phyloP scores from a whole-genome alignment of 805 yeast genomes.

The Nakazawaea anatomiae region DNA sequence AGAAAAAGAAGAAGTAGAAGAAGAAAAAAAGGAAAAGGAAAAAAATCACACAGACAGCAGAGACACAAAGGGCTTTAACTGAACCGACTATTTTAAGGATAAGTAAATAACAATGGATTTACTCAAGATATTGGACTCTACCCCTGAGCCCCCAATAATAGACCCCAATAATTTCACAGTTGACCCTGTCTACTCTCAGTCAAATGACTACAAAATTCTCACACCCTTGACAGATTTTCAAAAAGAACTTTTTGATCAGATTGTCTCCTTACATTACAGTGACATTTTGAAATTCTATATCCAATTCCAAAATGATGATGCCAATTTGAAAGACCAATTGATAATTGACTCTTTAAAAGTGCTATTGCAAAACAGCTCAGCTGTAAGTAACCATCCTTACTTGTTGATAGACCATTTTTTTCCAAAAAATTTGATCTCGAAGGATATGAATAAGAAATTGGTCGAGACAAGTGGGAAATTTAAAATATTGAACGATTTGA shows the following conservation, averaged over 20 bases:
- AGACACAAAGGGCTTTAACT: background rate
- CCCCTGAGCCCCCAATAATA: constrained; percentile 78
- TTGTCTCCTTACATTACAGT: constrained; percentile 84
- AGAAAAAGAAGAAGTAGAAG: too few species aligned
- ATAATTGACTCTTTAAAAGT: constrained; percentile 72
- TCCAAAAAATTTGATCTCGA: constrained; percentile 70
- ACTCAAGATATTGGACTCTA: constrained; percentile 68
- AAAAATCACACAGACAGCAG: background rate
- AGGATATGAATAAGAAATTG: constrained; percentile 65
- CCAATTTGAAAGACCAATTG: constrained; percentile 40
- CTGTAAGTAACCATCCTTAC: constrained; percentile 87
- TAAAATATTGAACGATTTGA: constrained; percentile 56
- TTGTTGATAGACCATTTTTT: constrained; percentile 75
- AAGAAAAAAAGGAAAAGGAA: background rate
- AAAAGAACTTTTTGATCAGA: constrained; percentile 84
- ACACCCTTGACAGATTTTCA: constrained; percentile 85
- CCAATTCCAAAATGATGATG: constrained; percentile 38
- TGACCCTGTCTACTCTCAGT: constrained; percentile 26
- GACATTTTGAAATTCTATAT: constrained; percentile 87
- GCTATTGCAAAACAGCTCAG: constrained; percentile 67
- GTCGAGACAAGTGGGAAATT: constrained; percentile 85
- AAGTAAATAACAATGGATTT: constrained; percentile 56
- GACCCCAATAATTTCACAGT: constrained; percentile 44
- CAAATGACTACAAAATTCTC: constrained; percentile 70
- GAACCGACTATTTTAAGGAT: background rate